These are phyloP conservation scores for Dionaea muscipula DNA, from an alignment of 179 eudicot genomes.

Conservation along the genomic window DNA sequence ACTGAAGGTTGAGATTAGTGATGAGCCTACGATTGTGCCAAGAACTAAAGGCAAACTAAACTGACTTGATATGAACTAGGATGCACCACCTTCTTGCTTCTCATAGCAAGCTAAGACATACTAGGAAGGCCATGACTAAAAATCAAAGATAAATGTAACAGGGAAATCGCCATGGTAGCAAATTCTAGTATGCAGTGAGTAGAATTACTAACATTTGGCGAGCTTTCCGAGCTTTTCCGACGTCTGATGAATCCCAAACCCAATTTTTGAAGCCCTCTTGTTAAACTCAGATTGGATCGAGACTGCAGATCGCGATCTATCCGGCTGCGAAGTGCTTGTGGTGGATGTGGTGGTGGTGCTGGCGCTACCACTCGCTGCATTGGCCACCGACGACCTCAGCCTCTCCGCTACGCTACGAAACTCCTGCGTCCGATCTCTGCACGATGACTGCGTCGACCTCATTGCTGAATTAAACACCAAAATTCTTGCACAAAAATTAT, in stretches of 20 bases:
- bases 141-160: too few species aligned
- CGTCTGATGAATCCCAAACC: conserved; percentile 78
- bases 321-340: conserved; percentile 20
- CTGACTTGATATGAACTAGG: too few species aligned
- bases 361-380: conserved; percentile 17
- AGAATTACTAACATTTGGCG: conserved; percentile 49
- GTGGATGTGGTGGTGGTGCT: conserved; percentile 7
- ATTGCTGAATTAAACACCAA: conserved; percentile 16
- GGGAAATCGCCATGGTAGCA: too few species aligned
- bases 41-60: too few species aligned
- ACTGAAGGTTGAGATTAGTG: too few species aligned
- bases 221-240: conserved; percentile 87
- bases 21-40: too few species aligned
- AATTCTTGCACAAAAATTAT: too few species aligned
- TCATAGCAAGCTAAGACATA: too few species aligned
- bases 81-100: too few species aligned
- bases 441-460: conserved; percentile 49
- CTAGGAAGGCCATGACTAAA: too few species aligned
- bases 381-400: conserved; percentile 31
- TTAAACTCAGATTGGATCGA: conserved; percentile 72
- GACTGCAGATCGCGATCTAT: conserved; percentile 39
- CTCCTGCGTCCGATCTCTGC: conserved; percentile 74
- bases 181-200: too few species aligned
- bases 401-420: conserved; percentile 51
- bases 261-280: conserved; percentile 66